Percentiles rank a stretch among this genome's conserved stretches.
These are phyloP conservation scores for Trichoderma oligosporum DNA, from an alignment of 2,329 filamentous ascomycete genomes.

Conservation along the genomic window DNA sequence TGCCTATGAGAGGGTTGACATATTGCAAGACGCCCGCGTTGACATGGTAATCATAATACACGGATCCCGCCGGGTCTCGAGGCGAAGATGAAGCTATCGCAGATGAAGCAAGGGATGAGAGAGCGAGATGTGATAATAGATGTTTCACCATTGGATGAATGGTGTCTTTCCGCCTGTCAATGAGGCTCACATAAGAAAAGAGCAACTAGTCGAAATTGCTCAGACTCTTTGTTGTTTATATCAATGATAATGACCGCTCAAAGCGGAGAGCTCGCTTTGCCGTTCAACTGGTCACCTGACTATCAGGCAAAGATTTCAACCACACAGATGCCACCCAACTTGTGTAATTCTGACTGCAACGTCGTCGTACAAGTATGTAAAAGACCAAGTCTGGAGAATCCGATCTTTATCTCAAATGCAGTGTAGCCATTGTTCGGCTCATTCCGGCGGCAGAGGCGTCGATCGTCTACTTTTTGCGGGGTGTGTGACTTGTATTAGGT, in stretches of 20 bases:
- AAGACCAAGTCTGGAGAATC: neutral
- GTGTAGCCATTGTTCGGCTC: neutral
- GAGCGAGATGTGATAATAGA: neutral
- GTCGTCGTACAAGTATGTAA: neutral
- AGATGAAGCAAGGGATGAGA: neutral
- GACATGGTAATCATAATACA: slow-evolving; percentile 26
- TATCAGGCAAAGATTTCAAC: neutral
- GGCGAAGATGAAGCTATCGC: neutral
- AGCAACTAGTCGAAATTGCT: no score
- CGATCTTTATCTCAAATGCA: neutral
- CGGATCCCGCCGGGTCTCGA: neutral
- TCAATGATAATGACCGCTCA: no score
- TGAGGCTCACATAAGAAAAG: neutral
- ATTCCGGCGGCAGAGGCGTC: slow-evolving; percentile 11
- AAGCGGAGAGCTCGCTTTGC: no score
- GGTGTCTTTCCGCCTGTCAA: neutral
- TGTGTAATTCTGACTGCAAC: neutral
- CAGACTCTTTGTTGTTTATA: no score
- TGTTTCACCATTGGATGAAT: neutral
- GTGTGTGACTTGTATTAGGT: neutral
- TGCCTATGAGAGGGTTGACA: slow-evolving; percentile 36
- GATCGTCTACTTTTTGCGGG: slow-evolving; percentile 19
- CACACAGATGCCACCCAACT: neutral
- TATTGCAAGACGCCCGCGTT: slow-evolving; percentile 31
- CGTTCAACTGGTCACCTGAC: neutral